Base-by-base conservation (phyloP, 805 yeast species). In the Nematodospora valgi region DNA sequence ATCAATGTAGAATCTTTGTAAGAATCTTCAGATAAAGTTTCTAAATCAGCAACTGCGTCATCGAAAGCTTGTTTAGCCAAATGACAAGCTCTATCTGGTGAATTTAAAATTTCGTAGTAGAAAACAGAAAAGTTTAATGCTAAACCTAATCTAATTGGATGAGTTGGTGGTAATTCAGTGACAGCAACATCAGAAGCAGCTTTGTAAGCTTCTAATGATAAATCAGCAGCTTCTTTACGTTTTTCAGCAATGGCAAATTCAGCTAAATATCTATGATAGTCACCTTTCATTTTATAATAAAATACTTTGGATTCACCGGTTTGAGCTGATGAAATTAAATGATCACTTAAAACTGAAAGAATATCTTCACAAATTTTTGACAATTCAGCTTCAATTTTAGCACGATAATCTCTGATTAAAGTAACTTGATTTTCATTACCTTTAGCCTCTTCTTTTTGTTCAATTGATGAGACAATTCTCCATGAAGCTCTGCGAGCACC, bases 401-500 rank as follows among this genome's bases (percentile, higher is more conserved):
- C 73, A 71, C 97, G 91, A 77, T 93, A 89, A 43, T 86, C 91
- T 69, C 91, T 85, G 64, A 91, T 89, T 61, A 89, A 78, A 44
- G 77, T 58, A 44, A 88, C 96, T 71, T 93, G 97, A 50, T 80
- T 72, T 56, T 86, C 94, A 61, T 87, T 86, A 60, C 95, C 96
- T 72, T 89, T 89, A 52, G 88, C 83, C 68, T 89, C 97, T 72
- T 91, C 98, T 72, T 88, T 89, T 71, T 91, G 97, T 70, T 91
- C 98, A 56, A 91, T 91, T 31, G 97, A 87, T 24, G 96, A 88
- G 35, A 93, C 96, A 59, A 93, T 88, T 79, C 98, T 85, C 98
- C 98, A 93, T 30, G 96, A 87, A 40, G 98, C 98, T 73, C 98
- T 89, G 59, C 98, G 88, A 40, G 98, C 96, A 60, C 98, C 98